Evolutionary conservation across 2,329 filamentous ascomycete genomes (phyloP).

Genomic region (Nigrospora oryzae): DNA sequence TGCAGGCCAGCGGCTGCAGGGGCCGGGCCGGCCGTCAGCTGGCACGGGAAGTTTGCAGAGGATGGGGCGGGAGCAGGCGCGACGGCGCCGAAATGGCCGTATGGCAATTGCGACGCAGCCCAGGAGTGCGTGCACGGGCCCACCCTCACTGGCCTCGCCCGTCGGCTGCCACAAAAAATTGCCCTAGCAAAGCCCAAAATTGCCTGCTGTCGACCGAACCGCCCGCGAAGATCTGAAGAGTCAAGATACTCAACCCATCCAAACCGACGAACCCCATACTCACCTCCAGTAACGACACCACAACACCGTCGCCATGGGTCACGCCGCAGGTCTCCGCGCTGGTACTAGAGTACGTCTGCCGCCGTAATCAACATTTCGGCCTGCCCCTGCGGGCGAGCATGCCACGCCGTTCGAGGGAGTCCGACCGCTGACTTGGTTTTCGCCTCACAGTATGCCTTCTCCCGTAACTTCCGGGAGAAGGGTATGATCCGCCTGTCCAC

Average conservation of each 20-base stretch:
- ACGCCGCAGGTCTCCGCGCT: slow-evolving; percentile 78
- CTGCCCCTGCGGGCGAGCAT: background rate
- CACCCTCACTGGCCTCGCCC: background rate
- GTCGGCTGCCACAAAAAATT: background rate
- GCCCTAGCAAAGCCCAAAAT: background rate
- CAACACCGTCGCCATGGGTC: slow-evolving; percentile 67
- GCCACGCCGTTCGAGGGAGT: no score
- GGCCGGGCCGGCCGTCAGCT: no score
- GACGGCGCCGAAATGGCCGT: no score
- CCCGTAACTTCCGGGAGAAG: slow-evolving; percentile 88
- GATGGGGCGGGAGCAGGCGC: no score
- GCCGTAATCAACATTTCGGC: no score
- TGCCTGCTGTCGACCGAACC: background rate
- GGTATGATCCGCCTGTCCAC: slow-evolving; percentile 89
- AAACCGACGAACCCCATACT: slow-evolving; percentile 7
- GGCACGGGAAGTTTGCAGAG: no score
- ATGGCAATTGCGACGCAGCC: no score
- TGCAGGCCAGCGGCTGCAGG: no score
- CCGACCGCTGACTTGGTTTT: slow-evolving; percentile 4
- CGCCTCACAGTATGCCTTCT: slow-evolving; percentile 70
- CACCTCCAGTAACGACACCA: slow-evolving; percentile 20
- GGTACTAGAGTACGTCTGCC: slow-evolving; percentile 66
- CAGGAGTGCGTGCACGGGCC: no score
- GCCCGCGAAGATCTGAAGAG: background rate
- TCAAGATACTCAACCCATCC: background rate